Evolutionary conservation across 768 basidiomycete genomes (phyloP).

Genomic region (Antrodiella citrinella): DNA sequence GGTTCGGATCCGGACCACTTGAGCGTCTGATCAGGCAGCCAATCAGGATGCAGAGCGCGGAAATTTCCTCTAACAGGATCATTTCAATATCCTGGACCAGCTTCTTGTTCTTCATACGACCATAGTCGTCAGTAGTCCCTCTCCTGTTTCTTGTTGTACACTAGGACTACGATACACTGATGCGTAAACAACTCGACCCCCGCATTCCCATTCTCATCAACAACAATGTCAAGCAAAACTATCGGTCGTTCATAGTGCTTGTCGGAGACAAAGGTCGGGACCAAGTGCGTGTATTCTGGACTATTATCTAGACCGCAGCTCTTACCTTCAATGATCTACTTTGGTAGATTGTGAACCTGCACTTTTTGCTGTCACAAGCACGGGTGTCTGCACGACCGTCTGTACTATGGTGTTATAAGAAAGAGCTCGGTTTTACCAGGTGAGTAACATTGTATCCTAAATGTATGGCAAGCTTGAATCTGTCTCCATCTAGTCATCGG

Average conservation of each 20-base stretch:
- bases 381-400: constrained; percentile 83
- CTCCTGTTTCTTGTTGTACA: neutral
- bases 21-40: neutral
- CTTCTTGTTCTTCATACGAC: neutral
- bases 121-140: neutral
- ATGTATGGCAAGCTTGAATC: constrained; percentile 1
- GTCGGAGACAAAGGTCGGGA: constrained; percentile 92
- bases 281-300: constrained; percentile 70
- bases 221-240: constrained; percentile 89
- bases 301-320: too few species aligned
- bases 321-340: neutral
- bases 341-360: constrained; percentile 92
- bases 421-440: constrained; percentile 95
- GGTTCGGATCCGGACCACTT: neutral
- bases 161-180: constrained; percentile 17
- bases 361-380: constrained; percentile 90
- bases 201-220: constrained; percentile 88
- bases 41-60: neutral
- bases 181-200: constrained; percentile 87
- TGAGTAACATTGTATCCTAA: too few species aligned
- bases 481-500: constrained; percentile 67
- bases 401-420: constrained; percentile 98
- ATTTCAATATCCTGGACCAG: neutral
- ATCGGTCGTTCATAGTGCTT: constrained; percentile 91
- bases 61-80: neutral